Evolutionary conservation across 768 basidiomycete genomes (phyloP), one percentile per base, ranked within the genome.

Genomic region (Phaeotremella fagi): DNA sequence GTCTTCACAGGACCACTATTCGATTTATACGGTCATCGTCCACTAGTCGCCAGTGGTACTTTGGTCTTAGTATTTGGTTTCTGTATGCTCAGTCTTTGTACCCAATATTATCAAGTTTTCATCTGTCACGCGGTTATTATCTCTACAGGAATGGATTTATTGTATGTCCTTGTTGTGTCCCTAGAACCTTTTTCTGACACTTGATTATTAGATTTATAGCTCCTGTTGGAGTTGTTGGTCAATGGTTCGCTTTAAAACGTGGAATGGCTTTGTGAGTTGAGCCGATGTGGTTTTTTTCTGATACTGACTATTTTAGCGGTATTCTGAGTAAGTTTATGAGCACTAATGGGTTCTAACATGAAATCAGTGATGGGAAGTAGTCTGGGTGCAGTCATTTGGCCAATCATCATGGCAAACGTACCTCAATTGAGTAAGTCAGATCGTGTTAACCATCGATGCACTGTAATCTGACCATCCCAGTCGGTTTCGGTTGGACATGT

Each of bases 401-500:
- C 55, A 23, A n/a, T 54, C 4, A 50, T 57, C 12, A 37, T 44
- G 45, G 52, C 52, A 2, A 53, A 53, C 20, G 14, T 28, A 12
- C 52, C 52, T 20, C 41, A 45, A 15, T n/a, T 27, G 18, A 46
- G 52, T 53, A 31, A 7, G 54, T 38, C 1, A 1, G 20, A 20
- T 9, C 16, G 20, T 7, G 15, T 14, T 9, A 20, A 7, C 26
- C 16, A 1, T 2, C 37, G 14, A 28, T 44, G 11, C 22, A 16
- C 18, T 5, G 14, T 9, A 35, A n/a, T 20, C 22, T 20, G n/a
- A 41, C 35, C 28, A n/a, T 51, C 4, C 15, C 27, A 64, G 62
- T 64, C 28, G 63, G 63, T 11, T 65, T 65, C 37, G 60, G 54
- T 9, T 65, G 63, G 63, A 59, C 60, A 4, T 53, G 50, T 18